phyloP scores from a whole-genome alignment of 1,139 yeast genomes.

The Yamadazyma atlantica region DNA sequence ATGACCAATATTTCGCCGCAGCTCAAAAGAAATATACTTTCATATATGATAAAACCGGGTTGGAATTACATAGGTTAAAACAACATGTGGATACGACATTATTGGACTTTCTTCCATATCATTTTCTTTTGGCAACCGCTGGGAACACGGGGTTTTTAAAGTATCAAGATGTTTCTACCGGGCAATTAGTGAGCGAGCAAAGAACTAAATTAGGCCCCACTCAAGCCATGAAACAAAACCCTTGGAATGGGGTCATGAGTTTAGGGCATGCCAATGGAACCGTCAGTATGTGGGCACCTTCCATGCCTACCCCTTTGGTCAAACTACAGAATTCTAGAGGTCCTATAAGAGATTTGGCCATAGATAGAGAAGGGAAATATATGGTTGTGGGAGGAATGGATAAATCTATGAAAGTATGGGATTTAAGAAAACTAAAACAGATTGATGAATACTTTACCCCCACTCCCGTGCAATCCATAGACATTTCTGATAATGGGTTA shows the following conservation, averaged over 20 bases:
- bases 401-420: constrained; percentile 87
- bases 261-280: constrained; percentile 94
- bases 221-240: constrained; percentile 82
- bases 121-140: constrained; percentile 81
- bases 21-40: constrained; percentile 96
- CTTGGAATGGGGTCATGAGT: constrained; percentile 94
- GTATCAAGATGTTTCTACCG: constrained; percentile 96
- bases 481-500: constrained; percentile 85
- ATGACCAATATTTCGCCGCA: constrained; percentile 91
- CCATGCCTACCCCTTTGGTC: constrained; percentile 80
- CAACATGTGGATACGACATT: constrained; percentile 85
- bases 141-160: constrained; percentile 87
- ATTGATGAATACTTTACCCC: constrained; percentile 76
- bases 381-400: constrained; percentile 96
- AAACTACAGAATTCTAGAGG: constrained; percentile 82
- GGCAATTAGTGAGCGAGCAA: constrained; percentile 76
- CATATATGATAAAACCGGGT: constrained; percentile 87
- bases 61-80: constrained; percentile 87
- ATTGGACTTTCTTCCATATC: constrained; percentile 89
- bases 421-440: constrained; percentile 77
- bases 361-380: constrained; percentile 89
- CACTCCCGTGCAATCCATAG: constrained; percentile 79
- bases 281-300: constrained; percentile 92
- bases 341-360: constrained; percentile 80
- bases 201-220: constrained; percentile 92